Conservation (phyloP, 139 green algal species). For the Chloropicon primus region DNA sequence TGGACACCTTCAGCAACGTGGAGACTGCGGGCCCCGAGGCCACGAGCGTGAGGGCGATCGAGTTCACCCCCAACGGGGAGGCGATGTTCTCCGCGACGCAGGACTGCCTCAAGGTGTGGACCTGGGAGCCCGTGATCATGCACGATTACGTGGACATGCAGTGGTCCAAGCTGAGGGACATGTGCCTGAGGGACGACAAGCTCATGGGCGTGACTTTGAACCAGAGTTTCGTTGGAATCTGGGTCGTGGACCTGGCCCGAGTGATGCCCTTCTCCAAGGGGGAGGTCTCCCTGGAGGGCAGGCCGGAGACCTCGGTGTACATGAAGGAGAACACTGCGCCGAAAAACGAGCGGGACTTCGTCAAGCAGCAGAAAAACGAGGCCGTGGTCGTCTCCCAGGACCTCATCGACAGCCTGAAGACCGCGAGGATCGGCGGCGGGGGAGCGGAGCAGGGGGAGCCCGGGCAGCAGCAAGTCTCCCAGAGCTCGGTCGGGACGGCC, state of each 20-base stretch:
- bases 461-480: background rate
- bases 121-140: slow-evolving; percentile 42
- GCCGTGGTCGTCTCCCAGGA: slow-evolving; percentile 9
- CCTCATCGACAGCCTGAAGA: background rate
- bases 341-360: background rate
- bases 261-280: background rate
- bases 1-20: slow-evolving; percentile 49
- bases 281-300: background rate
- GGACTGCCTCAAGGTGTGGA: slow-evolving; percentile 45
- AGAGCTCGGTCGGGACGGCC: background rate
- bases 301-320: background rate
- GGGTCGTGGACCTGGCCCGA: slow-evolving; percentile 9
- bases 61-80: slow-evolving; percentile 51
- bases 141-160: slow-evolving; percentile 48
- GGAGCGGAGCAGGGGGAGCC: background rate
- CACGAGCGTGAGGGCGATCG: slow-evolving; percentile 35
- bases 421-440: background rate
- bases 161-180: slow-evolving; percentile 37
- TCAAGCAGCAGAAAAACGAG: background rate
- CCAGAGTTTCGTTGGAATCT: slow-evolving; percentile 38
- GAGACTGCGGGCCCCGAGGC: slow-evolving; percentile 41
- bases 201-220: slow-evolving; percentile 39
- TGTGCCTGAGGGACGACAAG: slow-evolving; percentile 25
- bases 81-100: slow-evolving; percentile 31
- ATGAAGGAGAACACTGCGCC: background rate